Conservation (phyloP, 2,329 filamentous ascomycete genomes). For the Grosmannia serpens region DNA sequence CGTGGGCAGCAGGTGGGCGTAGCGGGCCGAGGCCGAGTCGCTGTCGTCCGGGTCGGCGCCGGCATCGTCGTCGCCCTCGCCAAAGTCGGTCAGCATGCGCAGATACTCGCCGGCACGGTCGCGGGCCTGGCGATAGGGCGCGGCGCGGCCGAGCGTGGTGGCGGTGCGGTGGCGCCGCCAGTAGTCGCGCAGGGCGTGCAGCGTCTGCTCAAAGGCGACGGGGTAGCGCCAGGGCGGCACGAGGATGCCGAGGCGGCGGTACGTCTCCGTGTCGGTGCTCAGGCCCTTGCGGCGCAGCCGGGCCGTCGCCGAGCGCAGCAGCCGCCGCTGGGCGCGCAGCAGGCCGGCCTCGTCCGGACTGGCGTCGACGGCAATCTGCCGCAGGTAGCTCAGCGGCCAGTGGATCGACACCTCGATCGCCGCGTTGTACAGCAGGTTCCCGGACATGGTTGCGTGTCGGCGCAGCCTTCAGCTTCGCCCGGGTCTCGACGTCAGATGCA, state of each 20-base stretch:
- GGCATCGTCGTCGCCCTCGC: background rate
- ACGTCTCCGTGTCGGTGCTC: constrained; percentile 8
- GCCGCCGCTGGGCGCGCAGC: constrained; percentile 1
- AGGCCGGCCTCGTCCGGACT: background rate
- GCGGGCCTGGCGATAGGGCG: constrained; percentile 3
- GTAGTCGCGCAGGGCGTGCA: constrained; percentile 4
- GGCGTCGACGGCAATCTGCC: constrained; percentile 4
- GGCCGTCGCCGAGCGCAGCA: constrained; percentile 3
- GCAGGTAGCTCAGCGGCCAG: background rate
- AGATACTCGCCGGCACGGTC: constrained; percentile 3
- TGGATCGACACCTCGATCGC: constrained; percentile 3
- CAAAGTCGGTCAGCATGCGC: background rate
- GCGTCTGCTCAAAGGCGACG: constrained; percentile 1
- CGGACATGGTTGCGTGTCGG: no score
- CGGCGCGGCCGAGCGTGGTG: background rate
- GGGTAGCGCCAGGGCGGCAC: constrained; percentile 4
- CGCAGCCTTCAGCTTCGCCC: background rate
- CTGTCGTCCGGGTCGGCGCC: no score
- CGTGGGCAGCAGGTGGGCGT: constrained; percentile 1
- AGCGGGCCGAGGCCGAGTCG: background rate
- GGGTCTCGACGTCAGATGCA: background rate
- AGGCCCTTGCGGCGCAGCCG: constrained; percentile 5
- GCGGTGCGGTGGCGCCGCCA: constrained; percentile 5
- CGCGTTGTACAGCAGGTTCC: background rate
- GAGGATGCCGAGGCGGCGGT: constrained; percentile 9